Evolutionary conservation across 2,329 filamentous ascomycete species (phyloP), one percentile per base, ranked within the genome.

Genomic region (Aspergillus caelatus): DNA sequence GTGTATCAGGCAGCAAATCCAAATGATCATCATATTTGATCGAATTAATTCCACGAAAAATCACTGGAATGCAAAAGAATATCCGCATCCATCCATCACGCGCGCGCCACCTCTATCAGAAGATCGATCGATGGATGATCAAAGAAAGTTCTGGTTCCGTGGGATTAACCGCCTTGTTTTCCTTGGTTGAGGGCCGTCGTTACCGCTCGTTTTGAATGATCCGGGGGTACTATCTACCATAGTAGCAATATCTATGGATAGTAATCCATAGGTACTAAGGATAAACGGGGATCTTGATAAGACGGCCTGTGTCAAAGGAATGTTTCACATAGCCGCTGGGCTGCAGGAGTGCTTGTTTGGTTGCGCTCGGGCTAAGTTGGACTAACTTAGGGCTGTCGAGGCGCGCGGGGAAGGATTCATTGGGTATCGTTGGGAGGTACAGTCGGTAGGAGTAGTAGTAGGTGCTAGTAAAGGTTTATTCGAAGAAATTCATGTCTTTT

Each of bases 91-190:
- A 48, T 36, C 30, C n/a, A 7, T 21, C 41, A 46, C n/a, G n/a
- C 43, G 21, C 43, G n/a, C 9, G 10, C 19, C n/a, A 10, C 19
- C n/a, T 23, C 41, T 12, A 48, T 23, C 59, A 36, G 39, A 28
- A n/a, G 43, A 34, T 34, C 30, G 43, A 58, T 50, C 57, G 45
- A 48, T 58, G 16, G 57, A 58, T 50, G 43, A 50, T 50, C 19
- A 19, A 34, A 58, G 43, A 30, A 23, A 39, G 53, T 55, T 59
- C 28, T 65, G 65, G 65, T 45, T 67, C 60, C 26, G 52, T 61
- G 65, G 65, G 65, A 65, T 65, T 21, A 64, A 59, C 65, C 65
- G 65, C 34, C 21, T 16, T 32, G 55, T 56, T 65, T 65, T 62
- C 60, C 57, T 65, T 64, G 63, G 39, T 63, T 61, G 39, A 56